Evolutionary conservation across 352 stramenopile genomes (phyloP).

Genomic region (Phytophthora foliorum): DNA sequence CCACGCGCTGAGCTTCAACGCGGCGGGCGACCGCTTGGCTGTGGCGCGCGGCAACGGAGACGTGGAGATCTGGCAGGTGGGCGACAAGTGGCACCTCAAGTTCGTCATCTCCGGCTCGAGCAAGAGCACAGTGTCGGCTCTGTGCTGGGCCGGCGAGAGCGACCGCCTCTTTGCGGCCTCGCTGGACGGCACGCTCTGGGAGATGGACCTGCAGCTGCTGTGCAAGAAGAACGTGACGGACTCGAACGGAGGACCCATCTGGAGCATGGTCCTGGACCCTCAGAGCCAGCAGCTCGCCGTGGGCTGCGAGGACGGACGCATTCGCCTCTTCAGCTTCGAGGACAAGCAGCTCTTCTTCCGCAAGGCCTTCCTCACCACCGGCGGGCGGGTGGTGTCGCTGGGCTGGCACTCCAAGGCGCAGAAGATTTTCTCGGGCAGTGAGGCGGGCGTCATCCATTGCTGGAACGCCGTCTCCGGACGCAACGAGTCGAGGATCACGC

Average conservation of each 20-base stretch:
- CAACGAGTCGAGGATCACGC: conserved; percentile 87
- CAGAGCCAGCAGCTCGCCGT: conserved; percentile 73
- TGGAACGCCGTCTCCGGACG: conserved; percentile 83
- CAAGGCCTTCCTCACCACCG: conserved; percentile 85
- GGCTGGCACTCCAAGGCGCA: conserved; percentile 79
- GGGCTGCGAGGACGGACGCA: conserved; percentile 91
- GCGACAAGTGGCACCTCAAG: conserved; percentile 77
- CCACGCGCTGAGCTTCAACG: conserved; percentile 71
- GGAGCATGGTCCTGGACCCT: conserved; percentile 86
- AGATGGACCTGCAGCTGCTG: conserved; percentile 81
- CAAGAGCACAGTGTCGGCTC: conserved; percentile 75
- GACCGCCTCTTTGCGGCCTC: conserved; percentile 76
- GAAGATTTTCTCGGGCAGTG: conserved; percentile 88
- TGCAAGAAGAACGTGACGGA: conserved; percentile 84
- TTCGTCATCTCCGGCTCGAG: conserved; percentile 74
- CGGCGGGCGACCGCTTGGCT: conserved; percentile 63
- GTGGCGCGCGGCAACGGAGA: conserved; percentile 84
- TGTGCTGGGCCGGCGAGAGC: conserved; percentile 57
- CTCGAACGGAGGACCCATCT: conserved; percentile 90
- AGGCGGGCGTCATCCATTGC: conserved; percentile 90
- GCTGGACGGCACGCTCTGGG: conserved; percentile 81
- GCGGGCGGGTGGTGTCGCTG: conserved; percentile 83
- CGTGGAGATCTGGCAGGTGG: conserved; percentile 81
- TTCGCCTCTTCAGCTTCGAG: conserved; percentile 89
- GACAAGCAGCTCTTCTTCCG: conserved; percentile 84